Evolutionary conservation across 176 grass and related monocot genomes (phyloP).

Genomic region (Paspalum vaginatum): DNA sequence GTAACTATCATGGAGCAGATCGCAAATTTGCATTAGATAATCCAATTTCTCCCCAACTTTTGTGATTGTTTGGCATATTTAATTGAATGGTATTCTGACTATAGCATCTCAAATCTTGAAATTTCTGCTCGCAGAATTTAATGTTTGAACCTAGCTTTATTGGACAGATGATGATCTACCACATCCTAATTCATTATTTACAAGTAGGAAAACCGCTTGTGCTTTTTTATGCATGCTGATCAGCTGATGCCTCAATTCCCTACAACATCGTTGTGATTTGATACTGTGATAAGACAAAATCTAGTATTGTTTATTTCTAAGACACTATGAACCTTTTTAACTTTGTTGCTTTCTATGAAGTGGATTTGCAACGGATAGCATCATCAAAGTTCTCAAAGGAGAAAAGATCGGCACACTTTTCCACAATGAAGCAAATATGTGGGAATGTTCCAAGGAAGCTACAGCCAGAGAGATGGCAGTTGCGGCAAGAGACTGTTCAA

Average conservation of each 20-base stretch:
- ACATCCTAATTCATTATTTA: neutral
- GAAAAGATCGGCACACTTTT: constrained; percentile 92
- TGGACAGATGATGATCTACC: neutral
- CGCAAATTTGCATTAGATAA: neutral
- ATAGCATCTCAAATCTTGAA: neutral
- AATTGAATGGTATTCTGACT: neutral
- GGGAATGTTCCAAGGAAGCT: constrained; percentile 56
- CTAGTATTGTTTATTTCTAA: constrained; percentile 11
- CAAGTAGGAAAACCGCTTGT: neutral
- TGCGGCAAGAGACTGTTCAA: constrained; percentile 89
- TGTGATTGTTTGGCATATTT: neutral
- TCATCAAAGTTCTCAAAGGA: constrained; percentile 80
- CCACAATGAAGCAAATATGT: constrained; percentile 70
- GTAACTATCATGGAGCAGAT: neutral
- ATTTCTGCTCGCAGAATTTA: neutral
- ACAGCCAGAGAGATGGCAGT: constrained; percentile 78
- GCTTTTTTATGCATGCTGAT: constrained; percentile 1
- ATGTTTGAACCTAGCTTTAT: constrained; percentile 2
- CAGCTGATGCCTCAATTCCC: neutral
- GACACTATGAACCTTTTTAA: constrained; percentile 3
- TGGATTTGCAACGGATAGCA: constrained; percentile 88
- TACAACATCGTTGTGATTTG: constrained; percentile 1
- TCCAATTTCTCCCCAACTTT: neutral
- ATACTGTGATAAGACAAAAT: neutral
- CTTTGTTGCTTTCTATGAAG: constrained; percentile 51